A percentile compares a stretch with the other conserved stretches of the same genome.
Conservation (phyloP, 495 filamentous ascomycete species). For the Aspergillus bridgeri region DNA sequence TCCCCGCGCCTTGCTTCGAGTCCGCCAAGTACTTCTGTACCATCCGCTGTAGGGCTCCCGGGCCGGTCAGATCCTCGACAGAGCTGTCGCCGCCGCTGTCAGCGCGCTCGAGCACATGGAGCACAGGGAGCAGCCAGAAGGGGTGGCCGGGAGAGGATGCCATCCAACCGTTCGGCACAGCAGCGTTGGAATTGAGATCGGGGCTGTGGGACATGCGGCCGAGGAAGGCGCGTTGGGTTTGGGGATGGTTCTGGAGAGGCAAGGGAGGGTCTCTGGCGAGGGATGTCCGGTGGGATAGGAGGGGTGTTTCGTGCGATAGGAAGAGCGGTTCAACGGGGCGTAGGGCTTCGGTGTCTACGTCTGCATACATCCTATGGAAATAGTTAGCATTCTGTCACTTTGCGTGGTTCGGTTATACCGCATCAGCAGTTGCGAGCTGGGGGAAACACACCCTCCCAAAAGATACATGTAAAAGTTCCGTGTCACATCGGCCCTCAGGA, state of each 20-base stretch:
- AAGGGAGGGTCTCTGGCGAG: not conserved
- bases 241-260: not conserved
- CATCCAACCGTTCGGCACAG: constrained; percentile 27
- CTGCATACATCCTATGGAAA: constrained; percentile 19
- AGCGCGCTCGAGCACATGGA: constrained; percentile 18
- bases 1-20: not conserved
- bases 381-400: too few relatives aligned
- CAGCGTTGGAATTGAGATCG: constrained; percentile 13
- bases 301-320: constrained; percentile 11
- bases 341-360: constrained; percentile 23
- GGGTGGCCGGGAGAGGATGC: constrained; percentile 24
- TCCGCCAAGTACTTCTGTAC: constrained; percentile 14
- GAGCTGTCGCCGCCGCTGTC: constrained; percentile 18
- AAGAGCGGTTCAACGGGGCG: constrained; percentile 15
- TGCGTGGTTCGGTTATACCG: too few relatives aligned
- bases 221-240: constrained; percentile 17
- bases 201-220: constrained; percentile 19
- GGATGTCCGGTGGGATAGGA: constrained; percentile 4
- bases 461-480: constrained; percentile 24
- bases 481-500: constrained; percentile 18
- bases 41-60: constrained; percentile 13
- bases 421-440: not conserved
- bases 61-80: constrained; percentile 20
- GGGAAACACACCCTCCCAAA: constrained; percentile 15
- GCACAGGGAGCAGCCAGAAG: constrained; percentile 22